Evolutionary conservation across 2,329 filamentous ascomycete genomes (phyloP), one percentile per base, ranked within the genome.

Genomic region (Cytospora piceicola): DNA sequence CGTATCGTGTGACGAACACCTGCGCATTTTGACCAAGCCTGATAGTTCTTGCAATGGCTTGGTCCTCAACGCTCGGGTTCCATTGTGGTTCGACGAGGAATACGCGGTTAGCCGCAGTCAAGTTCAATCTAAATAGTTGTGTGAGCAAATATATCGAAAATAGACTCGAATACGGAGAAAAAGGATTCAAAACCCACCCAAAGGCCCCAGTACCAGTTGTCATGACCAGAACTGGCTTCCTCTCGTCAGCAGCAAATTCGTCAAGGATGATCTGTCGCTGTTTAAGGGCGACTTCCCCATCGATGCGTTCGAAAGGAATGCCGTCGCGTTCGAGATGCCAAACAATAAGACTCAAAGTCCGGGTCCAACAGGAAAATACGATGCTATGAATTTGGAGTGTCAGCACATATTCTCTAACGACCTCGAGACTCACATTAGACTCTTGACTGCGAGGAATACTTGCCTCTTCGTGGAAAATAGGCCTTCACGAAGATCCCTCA

Each of bases 71-170:
- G 2, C 77, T 80, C 0, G 83, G 83, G 49, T 85, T 86, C 83
- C 83, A 86, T 30, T 86, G 84, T 0, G 81, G 78, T 58, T 86
- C 84, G 0, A 85, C 72, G 3, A 86, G 79, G 65, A 82, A 82
- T 0, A 86, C 78, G 0, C 79, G 76, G 53, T 80, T 82, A 0
- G 82, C 82, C 0, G 75, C 76, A 0, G 80, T 78, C 3, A 85
- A 74, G n/a, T 85, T 84, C 0, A 85, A 66, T 12, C 81, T 81
- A 5, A n/a, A 42, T 24, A n/a, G 4, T 9, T 17, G 42, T 24
- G n/a, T 49, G 9, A 49, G 20, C 42, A 17, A n/a, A 49, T 11
- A 8, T 1, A 22, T 49, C 42, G 42, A 4, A 49, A 49, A 6
- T 24, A 17, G 9, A 11, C 4, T 11, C 9, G 9, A 22, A 22